Evolutionary conservation across 1,284 basidiomycete genomes (phyloP).

Genomic region (Ceraceosorus guamensis): DNA sequence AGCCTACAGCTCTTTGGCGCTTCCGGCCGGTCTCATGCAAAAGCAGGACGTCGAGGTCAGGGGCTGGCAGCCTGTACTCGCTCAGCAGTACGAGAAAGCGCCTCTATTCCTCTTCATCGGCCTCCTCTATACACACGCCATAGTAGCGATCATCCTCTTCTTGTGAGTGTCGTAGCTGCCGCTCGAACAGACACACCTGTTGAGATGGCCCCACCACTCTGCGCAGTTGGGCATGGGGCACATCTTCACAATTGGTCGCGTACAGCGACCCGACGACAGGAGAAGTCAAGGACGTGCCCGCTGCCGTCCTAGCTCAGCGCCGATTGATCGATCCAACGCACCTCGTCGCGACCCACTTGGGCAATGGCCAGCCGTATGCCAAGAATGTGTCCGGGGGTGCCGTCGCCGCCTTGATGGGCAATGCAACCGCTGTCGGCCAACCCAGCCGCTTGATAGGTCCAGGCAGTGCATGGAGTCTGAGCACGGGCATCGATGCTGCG

Average conservation of each 20-base stretch:
- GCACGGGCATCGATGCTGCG: background rate
- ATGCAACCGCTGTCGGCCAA: no score
- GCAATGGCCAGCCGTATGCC: slow-evolving; percentile 1
- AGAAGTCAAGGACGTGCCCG: slow-evolving; percentile 6
- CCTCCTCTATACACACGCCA: slow-evolving; percentile 11
- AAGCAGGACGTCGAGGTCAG: background rate
- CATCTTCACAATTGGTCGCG: slow-evolving; percentile 10
- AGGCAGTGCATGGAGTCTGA: no score
- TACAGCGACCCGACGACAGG: slow-evolving; percentile 2
- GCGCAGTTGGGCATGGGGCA: slow-evolving; percentile 16
- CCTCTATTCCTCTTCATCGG: slow-evolving; percentile 7
- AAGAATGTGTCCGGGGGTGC: background rate
- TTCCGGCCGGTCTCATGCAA: slow-evolving; percentile 6
- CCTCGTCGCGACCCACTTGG: slow-evolving; percentile 7
- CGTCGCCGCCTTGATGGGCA: background rate
- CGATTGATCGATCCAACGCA: slow-evolving; percentile 13
- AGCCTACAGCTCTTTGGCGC: slow-evolving; percentile 4
- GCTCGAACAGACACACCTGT: no score
- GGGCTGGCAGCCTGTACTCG: slow-evolving; percentile 8
- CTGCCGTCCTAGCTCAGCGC: slow-evolving; percentile 11
- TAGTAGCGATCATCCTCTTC: slow-evolving; percentile 12
- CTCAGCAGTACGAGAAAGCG: slow-evolving; percentile 8
- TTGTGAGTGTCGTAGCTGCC: no score
- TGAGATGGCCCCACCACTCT: no score
- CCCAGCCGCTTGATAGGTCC: no score